Percentiles rank a stretch among this genome's conserved stretches.
These are phyloP conservation scores for Brasenia schreberi DNA, from an alignment of 164 flowering plant species.

Conservation along the genomic window DNA sequence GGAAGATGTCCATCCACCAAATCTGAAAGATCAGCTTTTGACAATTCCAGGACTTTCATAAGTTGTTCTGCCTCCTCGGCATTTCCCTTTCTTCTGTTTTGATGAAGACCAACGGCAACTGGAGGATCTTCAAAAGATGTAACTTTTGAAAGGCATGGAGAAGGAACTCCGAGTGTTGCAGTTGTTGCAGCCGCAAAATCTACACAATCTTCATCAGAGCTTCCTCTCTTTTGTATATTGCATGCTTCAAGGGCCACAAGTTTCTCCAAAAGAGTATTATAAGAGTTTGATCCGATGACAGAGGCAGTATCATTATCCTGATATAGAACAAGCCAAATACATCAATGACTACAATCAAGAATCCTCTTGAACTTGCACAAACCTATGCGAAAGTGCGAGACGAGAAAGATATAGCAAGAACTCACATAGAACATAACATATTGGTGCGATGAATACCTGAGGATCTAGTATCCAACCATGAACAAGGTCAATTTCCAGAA, in stretches of 20 bases:
- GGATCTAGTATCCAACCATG: conserved; percentile 99
- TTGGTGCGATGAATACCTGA: conserved; percentile 38
- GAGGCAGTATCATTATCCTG: conserved; percentile 70
- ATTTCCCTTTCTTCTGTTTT: conserved; percentile 47
- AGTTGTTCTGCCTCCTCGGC: conserved; percentile 69
- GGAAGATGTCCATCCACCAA: conserved; percentile 12
- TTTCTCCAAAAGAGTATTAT: conserved; percentile 73
- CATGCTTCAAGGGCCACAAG: conserved; percentile 72
- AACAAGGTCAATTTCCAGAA: conserved; percentile 83
- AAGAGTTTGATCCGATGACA: conserved; percentile 87
- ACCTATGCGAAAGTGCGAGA: neutral
- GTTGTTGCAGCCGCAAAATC: conserved; percentile 99
- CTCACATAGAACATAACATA: neutral
- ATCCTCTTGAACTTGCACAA: too few relatives aligned
- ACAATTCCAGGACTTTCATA: conserved; percentile 42
- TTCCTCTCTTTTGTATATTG: conserved; percentile 17
- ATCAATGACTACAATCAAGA: neutral
- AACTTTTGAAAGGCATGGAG: conserved; percentile 68
- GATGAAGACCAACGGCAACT: conserved; percentile 17
- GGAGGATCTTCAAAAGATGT: conserved; percentile 72
- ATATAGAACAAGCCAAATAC: neutral
- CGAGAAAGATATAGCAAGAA: neutral
- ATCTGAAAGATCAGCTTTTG: conserved; percentile 24
- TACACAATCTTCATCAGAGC: conserved; percentile 47
- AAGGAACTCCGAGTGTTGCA: conserved; percentile 90